Base-by-base conservation (phyloP, 768 basidiomycete species). In the Tremella fuciformis region DNA sequence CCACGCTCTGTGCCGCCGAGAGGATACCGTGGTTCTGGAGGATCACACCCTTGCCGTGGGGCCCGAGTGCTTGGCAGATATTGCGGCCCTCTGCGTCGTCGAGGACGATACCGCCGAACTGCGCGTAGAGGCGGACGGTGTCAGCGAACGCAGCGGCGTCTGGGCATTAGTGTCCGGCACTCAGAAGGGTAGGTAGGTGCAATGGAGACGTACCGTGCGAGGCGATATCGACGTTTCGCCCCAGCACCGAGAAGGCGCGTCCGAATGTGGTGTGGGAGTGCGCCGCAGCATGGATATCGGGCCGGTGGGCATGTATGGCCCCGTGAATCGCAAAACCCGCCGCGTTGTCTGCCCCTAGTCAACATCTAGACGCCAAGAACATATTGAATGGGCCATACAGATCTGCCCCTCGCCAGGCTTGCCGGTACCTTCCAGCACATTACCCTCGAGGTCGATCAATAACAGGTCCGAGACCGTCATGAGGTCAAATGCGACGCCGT, bases 201-300 rank as follows among this genome's bases (percentile, higher is more conserved):
- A 34, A 34, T 11, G 4, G 11, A 34, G 3, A 42, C 47, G 13
- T 42, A 22, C 47, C 53, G 26, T 54, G 44, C 0, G 26, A 53
- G 19, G 52, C 51, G n/a, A 57, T 57, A 34, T 56, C 55, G 13
- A 57, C 25, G 16, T 56, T 56, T 16, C 50, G 49, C 13, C 81
- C 81, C 21, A 83, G 77, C 7, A 80, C 72, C 8, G 80, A 80
- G 72, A 81, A 84, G 0, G 81, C 80, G 63, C 81, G 82, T 26
- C 82, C 83, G 67, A 80, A 73, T 6, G 79, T 69, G 11, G 81
- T 80, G 65, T 82, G 82, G 15, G 80, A 80, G 63, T 83, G 82
- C 0, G 80, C 81, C 8, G 80, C 80, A 48, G 80, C 79, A 4
- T 80, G 51, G 37, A 83, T 77, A 56, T 83, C 82, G 8, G 82